Evolutionary conservation across 2,329 filamentous ascomycete genomes (phyloP), one percentile per base, ranked within the genome.

Genomic region (Claviceps pazoutovae): DNA sequence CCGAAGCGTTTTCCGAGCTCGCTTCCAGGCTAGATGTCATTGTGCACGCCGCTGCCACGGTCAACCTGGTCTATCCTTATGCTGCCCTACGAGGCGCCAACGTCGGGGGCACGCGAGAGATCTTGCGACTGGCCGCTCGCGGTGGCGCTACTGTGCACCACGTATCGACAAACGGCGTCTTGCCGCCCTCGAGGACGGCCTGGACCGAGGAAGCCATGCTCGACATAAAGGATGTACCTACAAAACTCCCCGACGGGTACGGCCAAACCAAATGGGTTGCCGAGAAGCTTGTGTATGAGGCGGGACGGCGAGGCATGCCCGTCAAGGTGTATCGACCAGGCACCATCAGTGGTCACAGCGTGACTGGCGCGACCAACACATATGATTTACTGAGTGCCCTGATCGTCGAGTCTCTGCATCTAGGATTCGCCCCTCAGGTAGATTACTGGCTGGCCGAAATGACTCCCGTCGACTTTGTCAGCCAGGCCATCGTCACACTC

Each of bases 261-360:
- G 84, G 84, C 0, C 85, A 88, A 65, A 87, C 84, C 0, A 89
- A 89, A 62, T 89, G 86, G 85, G 85, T 86, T 34, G 84, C 85
- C 2, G 85, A 89, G 63, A 80, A 84, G 63, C 79, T 89, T 3
- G 81, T 87, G 8, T 72, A 79, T 11, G 83, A 88, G 61, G 84
- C 86, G 9, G 76, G 76, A 26, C 75, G 76, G 26, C 78, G 84
- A 39, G 84, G 84, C 9, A 69, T 89, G 36, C 84, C 84, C 0
- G 80, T 85, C 30, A 78, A 80, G 59, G 82, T 89, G 41, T 80
- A 86, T 58, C 82, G 85, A 6, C 81, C 82, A 0, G 85, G 85
- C 45, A 90, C 86, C 0, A 88, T 90, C 60, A 86, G 82, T 58
- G 86, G 86, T 0, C 86, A 90, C 66, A 88, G 84, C 60, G 69